Conservation (phyloP, 495 filamentous ascomycete genomes). For the Xylona heveae region DNA sequence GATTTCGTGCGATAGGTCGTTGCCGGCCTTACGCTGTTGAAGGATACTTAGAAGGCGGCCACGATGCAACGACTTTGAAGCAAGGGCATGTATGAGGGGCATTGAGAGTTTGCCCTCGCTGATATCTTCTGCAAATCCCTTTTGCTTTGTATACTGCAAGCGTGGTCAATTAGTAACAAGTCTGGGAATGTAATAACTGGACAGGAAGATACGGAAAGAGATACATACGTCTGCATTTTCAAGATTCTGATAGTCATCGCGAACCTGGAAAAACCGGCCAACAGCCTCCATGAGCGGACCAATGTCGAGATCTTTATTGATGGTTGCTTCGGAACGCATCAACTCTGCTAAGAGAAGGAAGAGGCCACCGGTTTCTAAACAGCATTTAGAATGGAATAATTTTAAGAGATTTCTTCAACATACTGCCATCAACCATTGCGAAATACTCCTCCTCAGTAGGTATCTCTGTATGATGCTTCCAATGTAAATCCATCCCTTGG, state of each 20-base stretch:
- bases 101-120: constrained; percentile 20
- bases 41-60: neutral
- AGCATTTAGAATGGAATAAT: neutral
- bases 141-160: constrained; percentile 15
- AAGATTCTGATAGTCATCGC: constrained; percentile 21
- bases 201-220: too few species aligned
- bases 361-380: constrained; percentile 16
- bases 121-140: constrained; percentile 20
- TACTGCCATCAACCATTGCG: constrained; percentile 13
- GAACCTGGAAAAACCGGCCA: constrained; percentile 17
- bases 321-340: constrained; percentile 10
- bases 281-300: constrained; percentile 9
- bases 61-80: neutral
- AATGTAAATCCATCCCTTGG: constrained; percentile 19
- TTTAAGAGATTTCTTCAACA: too few species aligned
- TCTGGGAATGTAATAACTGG: too few species aligned
- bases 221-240: constrained; percentile 4
- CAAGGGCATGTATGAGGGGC: constrained; percentile 12
- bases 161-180: too few species aligned
- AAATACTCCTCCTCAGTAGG: constrained; percentile 16
- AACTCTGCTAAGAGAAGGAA: constrained; percentile 15
- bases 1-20: neutral
- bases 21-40: neutral
- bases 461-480: constrained; percentile 12
- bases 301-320: constrained; percentile 6